Conservation (phyloP, 352 stramenopile genomes). For the Globisporangium heterothallicum region DNA sequence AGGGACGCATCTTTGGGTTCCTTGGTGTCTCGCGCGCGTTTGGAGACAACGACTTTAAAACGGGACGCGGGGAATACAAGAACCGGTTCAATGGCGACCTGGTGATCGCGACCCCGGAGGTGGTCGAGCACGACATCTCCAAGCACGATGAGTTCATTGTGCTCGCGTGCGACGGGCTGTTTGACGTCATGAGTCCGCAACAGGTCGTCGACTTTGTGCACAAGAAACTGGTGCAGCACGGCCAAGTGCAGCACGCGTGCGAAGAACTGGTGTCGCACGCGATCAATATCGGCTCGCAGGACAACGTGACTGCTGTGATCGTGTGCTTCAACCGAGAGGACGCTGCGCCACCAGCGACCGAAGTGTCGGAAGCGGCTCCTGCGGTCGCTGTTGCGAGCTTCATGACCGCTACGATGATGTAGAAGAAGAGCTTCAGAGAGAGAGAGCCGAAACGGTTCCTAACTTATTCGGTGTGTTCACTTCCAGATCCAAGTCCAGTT, state of each 20-base stretch:
- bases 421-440: no score
- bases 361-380: background rate
- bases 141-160: conserved; percentile 77
- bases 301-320: conserved; percentile 82
- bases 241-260: conserved; percentile 69
- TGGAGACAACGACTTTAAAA: conserved; percentile 86
- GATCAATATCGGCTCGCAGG: conserved; percentile 69
- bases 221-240: conserved; percentile 57
- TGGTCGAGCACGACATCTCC: conserved; percentile 48
- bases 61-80: conserved; percentile 71
- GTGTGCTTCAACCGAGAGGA: conserved; percentile 68
- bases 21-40: conserved; percentile 78
- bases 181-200: conserved; percentile 81
- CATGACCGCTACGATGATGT: no score
- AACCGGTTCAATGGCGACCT: conserved; percentile 78
- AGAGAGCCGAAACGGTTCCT: no score
- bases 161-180: conserved; percentile 78
- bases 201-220: conserved; percentile 81
- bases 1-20: conserved; percentile 83
- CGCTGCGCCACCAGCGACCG: conserved; percentile 14
- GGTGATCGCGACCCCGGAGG: conserved; percentile 63
- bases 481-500: no score
- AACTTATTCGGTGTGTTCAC: no score
- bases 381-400: no score
- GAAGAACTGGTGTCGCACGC: conserved; percentile 81